A percentile compares a stretch with the other conserved stretches of the same genome.
These are phyloP conservation scores for Blastocladiella emersonii DNA, from an alignment of 371 early-diverging fungal genomes.

Conservation along the genomic window DNA sequence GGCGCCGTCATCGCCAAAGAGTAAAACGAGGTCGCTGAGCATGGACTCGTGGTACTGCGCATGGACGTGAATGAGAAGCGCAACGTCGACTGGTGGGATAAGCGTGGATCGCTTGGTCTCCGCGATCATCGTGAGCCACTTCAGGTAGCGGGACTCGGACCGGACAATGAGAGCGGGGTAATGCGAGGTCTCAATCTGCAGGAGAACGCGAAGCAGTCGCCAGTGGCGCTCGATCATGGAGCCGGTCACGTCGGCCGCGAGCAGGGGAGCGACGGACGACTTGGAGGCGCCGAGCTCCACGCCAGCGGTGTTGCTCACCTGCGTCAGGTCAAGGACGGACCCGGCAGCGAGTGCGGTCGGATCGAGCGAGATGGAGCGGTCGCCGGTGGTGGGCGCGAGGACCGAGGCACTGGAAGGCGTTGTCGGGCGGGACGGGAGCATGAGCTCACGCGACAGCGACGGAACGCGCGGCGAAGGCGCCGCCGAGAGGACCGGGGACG, in stretches of 20 bases:
- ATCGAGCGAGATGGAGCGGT: neutral
- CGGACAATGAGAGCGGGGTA: neutral
- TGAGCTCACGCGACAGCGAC: neutral
- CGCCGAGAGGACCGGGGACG: neutral
- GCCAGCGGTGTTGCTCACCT: neutral
- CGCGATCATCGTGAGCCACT: neutral
- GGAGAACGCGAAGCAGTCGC: neutral
- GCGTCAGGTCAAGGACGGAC: neutral
- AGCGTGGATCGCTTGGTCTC: neutral
- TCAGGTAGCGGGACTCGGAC: constrained; percentile 4
- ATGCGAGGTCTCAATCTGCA: neutral
- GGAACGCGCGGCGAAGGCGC: neutral
- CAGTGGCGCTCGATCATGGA: neutral
- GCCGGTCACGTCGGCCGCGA: neutral
- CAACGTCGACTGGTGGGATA: neutral
- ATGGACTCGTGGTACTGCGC: neutral
- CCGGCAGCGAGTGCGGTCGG: neutral
- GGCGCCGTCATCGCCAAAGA: neutral
- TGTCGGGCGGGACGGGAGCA: no score
- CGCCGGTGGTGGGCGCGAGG: neutral
- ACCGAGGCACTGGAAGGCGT: no score
- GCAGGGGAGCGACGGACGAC: no score
- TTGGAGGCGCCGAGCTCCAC: no score
- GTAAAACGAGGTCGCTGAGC: neutral
- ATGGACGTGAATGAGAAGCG: neutral